These are phyloP conservation scores for Aquilaria malaccensis DNA, from an alignment of 345 rosid genomes.

Conservation along the genomic window DNA sequence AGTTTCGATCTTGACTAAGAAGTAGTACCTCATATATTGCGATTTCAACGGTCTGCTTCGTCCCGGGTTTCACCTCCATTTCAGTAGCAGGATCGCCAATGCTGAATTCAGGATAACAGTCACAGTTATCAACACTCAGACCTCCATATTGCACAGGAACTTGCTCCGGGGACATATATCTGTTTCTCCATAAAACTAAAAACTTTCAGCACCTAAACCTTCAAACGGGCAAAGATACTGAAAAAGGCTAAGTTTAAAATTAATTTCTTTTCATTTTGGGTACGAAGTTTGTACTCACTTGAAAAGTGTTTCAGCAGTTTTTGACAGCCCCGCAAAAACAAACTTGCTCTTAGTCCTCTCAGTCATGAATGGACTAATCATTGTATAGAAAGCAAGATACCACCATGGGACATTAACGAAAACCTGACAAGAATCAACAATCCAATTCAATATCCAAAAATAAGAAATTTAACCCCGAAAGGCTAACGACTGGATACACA, in stretches of 20 bases:
- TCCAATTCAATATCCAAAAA: neutral
- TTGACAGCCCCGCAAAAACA: slow-evolving; percentile 50
- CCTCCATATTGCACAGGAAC: slow-evolving; percentile 92
- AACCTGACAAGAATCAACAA: slow-evolving; percentile 31
- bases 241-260: neutral
- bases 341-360: slow-evolving; percentile 74
- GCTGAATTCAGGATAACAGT: slow-evolving; percentile 71
- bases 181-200: slow-evolving; percentile 15
- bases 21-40: slow-evolving; percentile 65
- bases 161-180: slow-evolving; percentile 78
- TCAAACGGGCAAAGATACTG: neutral
- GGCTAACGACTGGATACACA: neutral
- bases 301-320: slow-evolving; percentile 66
- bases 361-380: slow-evolving; percentile 70
- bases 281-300: slow-evolving; percentile 33
- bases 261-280: too few relatives aligned
- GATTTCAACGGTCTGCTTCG: slow-evolving; percentile 85
- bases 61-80: slow-evolving; percentile 61
- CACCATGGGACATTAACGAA: slow-evolving; percentile 81
- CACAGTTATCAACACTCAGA: slow-evolving; percentile 71
- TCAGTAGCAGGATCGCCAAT: slow-evolving; percentile 63
- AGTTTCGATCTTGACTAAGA: neutral
- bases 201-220: neutral
- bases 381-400: slow-evolving; percentile 52
- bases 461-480: neutral